Evolutionary conservation across 768 basidiomycete species (phyloP).

Genomic region (Tylopilus balloui): DNA sequence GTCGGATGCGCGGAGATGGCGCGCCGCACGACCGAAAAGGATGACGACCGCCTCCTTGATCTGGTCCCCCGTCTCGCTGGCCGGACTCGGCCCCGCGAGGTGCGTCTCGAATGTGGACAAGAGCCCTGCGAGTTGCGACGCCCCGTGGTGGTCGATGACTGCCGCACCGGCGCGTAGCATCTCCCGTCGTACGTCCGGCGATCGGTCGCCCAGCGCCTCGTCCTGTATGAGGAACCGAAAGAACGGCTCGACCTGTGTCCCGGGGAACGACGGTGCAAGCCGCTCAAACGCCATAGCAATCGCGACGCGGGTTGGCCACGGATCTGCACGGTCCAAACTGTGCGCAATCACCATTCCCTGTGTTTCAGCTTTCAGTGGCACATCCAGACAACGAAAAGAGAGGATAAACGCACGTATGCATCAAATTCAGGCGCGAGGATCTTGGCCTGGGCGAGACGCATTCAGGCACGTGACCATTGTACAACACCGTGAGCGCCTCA

Average conservation of each 20-base stretch:
- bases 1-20: conserved; percentile 78
- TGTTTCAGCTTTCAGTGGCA: neutral
- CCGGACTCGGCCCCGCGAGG: conserved; percentile 49
- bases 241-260: conserved; percentile 59
- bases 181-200: conserved; percentile 71
- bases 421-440: conserved; percentile 90
- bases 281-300: conserved; percentile 62
- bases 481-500: conserved; percentile 14
- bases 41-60: conserved; percentile 96
- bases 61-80: conserved; percentile 73
- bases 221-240: conserved; percentile 85
- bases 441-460: conserved; percentile 52
- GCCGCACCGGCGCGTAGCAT: conserved; percentile 85
- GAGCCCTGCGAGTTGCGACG: conserved; percentile 61
- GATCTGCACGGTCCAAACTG: conserved; percentile 83
- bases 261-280: conserved; percentile 61
- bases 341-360: conserved; percentile 92
- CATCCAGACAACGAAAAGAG: neutral
- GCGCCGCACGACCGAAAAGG: conserved; percentile 86
- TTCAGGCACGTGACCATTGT: neutral
- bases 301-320: conserved; percentile 81
- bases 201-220: conserved; percentile 83
- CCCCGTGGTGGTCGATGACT: conserved; percentile 81
- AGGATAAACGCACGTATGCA: conserved; percentile 62
- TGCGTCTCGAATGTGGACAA: conserved; percentile 80